A percentile compares a stretch with the other conserved stretches of the same genome.
Evolutionary conservation across 2,329 filamentous ascomycete species (phyloP).

Genomic region (Fusarium humuli): DNA sequence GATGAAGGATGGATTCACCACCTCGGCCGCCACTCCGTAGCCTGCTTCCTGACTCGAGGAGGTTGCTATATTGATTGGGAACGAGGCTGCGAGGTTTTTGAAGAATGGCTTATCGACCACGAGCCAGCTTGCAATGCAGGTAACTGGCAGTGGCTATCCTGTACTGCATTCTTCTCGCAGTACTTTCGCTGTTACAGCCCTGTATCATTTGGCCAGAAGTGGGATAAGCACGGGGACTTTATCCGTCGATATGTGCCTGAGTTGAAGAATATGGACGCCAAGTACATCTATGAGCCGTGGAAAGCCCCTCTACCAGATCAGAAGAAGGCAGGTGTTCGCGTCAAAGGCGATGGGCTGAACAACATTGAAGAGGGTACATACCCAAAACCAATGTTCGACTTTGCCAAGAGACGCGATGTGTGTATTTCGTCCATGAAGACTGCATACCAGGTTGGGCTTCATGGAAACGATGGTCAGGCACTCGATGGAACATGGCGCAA

Average conservation of each 20-base stretch:
- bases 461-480: slow-evolving; percentile 72
- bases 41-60: slow-evolving; percentile 82
- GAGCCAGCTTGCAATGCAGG: slow-evolving; percentile 79
- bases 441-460: slow-evolving; percentile 73
- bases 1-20: slow-evolving; percentile 85
- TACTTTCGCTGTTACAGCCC: slow-evolving; percentile 79
- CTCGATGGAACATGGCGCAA: slow-evolving; percentile 68
- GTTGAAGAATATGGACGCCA: slow-evolving; percentile 68
- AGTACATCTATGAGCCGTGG: slow-evolving; percentile 85
- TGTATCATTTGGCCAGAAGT: slow-evolving; percentile 78
- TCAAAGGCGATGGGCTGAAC: slow-evolving; percentile 65
- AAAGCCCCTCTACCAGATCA: slow-evolving; percentile 76
- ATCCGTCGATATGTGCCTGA: slow-evolving; percentile 76
- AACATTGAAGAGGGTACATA: slow-evolving; percentile 64
- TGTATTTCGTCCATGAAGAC: slow-evolving; percentile 78
- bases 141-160: slow-evolving; percentile 84
- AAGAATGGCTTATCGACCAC: slow-evolving; percentile 80
- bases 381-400: slow-evolving; percentile 84
- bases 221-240: slow-evolving; percentile 76
- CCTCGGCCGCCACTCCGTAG: slow-evolving; percentile 79
- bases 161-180: slow-evolving; percentile 79
- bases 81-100: slow-evolving; percentile 81
- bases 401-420: slow-evolving; percentile 67
- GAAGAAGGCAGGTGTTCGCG: slow-evolving; percentile 73
- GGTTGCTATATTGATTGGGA: slow-evolving; percentile 86